Evolutionary conservation across 108 stramenopile species (phyloP).

Genomic region (Stephanodiscus minutulus): DNA sequence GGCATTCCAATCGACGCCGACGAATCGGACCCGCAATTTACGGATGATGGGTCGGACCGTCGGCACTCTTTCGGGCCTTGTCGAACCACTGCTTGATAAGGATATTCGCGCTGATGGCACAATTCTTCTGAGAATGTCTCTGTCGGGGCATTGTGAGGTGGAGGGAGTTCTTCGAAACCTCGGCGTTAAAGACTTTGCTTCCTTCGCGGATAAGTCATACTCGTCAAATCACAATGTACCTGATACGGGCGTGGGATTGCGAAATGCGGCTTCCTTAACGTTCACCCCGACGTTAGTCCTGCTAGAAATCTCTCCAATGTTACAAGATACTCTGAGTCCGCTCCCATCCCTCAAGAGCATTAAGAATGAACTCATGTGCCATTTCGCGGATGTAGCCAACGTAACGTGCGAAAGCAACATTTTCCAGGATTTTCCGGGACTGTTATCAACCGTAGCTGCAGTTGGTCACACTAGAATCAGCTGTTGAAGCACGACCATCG

Average conservation of each 20-base stretch:
- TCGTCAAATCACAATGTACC: background rate
- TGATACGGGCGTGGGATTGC: background rate
- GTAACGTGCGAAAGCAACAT: too few relatives aligned
- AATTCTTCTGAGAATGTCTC: background rate
- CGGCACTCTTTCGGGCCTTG: constrained; percentile 3
- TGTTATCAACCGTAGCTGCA: background rate
- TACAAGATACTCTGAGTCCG: background rate
- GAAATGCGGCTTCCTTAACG: background rate
- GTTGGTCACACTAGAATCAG: background rate
- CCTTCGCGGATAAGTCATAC: background rate
- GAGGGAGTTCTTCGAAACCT: background rate
- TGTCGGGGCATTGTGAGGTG: background rate
- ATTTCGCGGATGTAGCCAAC: background rate
- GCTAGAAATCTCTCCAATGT: background rate
- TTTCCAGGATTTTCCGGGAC: too few relatives aligned
- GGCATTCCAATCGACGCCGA: background rate
- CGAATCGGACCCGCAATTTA: background rate
- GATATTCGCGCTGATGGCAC: background rate
- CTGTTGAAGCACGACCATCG: background rate
- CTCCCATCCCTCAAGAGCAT: background rate
- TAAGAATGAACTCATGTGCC: background rate
- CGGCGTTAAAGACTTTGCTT: background rate
- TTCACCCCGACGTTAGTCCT: background rate
- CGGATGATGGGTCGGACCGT: background rate
- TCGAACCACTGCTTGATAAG: background rate